phyloP scores from a whole-genome alignment of 2,329 filamentous ascomycete species.

The Clonostachys sp. region DNA sequence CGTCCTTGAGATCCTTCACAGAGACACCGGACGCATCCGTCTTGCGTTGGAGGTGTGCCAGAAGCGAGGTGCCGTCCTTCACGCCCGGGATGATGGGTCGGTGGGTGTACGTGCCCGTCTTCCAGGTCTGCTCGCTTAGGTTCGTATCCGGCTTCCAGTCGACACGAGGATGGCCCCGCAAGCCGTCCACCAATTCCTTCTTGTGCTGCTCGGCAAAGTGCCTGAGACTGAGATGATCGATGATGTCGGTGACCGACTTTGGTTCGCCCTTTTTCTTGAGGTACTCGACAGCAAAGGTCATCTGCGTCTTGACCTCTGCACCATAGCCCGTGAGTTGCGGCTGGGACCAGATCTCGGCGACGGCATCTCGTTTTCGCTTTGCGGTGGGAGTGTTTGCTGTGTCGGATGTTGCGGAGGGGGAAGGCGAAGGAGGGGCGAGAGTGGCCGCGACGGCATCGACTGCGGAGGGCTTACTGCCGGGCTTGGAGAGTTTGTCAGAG shows the following conservation, averaged over 20 bases:
- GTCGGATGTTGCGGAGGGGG: conserved; percentile 53
- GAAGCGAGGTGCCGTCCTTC: conserved; percentile 69
- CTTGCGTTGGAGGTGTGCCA: conserved; percentile 76
- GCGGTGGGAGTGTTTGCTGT: conserved; percentile 56
- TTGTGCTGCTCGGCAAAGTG: conserved; percentile 57
- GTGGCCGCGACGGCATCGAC: conserved; percentile 21
- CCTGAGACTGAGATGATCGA: conserved; percentile 73
- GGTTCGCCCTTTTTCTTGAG: conserved; percentile 68
- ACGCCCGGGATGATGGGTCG: conserved; percentile 78
- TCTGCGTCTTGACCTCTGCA: conserved; percentile 77
- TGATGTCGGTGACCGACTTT: conserved; percentile 70
- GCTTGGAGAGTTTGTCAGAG: conserved; percentile 58
- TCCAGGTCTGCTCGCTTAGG: conserved; percentile 63
- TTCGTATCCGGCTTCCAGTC: conserved; percentile 50
- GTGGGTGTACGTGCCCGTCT: conserved; percentile 73
- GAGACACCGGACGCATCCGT: conserved; percentile 74
- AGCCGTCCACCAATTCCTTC: conserved; percentile 60
- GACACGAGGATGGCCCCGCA: conserved; percentile 60
- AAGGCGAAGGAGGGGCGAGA: conserved; percentile 46
- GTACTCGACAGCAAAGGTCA: conserved; percentile 81
- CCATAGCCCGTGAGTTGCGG: conserved; percentile 73
- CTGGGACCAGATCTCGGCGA: conserved; percentile 64
- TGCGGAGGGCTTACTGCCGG: conserved; percentile 50
- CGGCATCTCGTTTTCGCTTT: conserved; percentile 54
- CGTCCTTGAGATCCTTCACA: conserved; percentile 91